Evolutionary conservation across 805 yeast genomes (phyloP).

Genomic region (Pichia insulana): DNA sequence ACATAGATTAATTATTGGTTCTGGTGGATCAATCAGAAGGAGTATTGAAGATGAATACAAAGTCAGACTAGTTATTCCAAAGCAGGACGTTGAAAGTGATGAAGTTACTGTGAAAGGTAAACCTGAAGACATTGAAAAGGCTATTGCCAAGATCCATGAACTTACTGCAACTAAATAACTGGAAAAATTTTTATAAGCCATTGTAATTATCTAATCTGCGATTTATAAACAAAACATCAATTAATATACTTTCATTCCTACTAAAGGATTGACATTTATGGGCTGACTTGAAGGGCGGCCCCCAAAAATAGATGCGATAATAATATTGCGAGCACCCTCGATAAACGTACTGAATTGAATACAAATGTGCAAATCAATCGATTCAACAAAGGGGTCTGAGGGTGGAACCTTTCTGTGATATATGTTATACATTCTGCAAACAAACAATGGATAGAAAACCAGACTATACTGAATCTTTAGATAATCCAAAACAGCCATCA

Average conservation of each 20-base stretch:
- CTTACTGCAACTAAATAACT: slow-evolving; percentile 31
- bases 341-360: too few relatives aligned
- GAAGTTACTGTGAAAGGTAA: slow-evolving; percentile 52
- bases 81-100: slow-evolving; percentile 40
- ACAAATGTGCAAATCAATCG: too few relatives aligned
- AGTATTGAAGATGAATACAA: slow-evolving; percentile 60
- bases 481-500: slow-evolving; percentile 34
- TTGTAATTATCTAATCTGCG: background rate
- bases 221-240: too few relatives aligned
- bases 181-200: background rate
- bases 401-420: too few relatives aligned
- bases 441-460: slow-evolving; percentile 29
- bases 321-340: too few relatives aligned
- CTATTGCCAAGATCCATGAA: slow-evolving; percentile 51
- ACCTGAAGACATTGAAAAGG: slow-evolving; percentile 55
- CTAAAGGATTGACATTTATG: too few relatives aligned
- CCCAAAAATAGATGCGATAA: too few relatives aligned
- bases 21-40: slow-evolving; percentile 69
- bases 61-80: slow-evolving; percentile 62
- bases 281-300: too few relatives aligned
- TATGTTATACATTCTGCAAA: too few relatives aligned
- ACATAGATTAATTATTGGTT: slow-evolving; percentile 73
- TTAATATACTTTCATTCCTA: too few relatives aligned
- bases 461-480: background rate
- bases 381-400: background rate